Conservation (phyloP, 2,329 filamentous ascomycete species). For the Pseudocercospora eumusae region DNA sequence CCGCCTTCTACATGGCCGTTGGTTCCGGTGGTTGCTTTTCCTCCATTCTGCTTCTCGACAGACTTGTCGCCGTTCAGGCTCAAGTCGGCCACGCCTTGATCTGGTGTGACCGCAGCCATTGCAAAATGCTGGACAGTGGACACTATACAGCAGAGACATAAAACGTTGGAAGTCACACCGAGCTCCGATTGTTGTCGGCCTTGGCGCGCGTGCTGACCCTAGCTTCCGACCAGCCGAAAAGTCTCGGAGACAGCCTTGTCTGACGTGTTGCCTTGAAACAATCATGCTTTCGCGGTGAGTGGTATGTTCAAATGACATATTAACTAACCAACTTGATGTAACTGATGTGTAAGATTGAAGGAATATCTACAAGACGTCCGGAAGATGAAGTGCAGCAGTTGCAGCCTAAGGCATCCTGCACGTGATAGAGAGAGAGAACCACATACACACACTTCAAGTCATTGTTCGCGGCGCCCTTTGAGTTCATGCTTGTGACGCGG, state of each 20-base stretch:
- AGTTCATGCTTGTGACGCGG: conserved; percentile 1
- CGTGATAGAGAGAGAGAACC: too few relatives aligned
- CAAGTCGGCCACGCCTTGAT: conserved; percentile 33
- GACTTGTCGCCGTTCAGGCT: conserved; percentile 29
- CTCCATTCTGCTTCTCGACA: conserved; percentile 29
- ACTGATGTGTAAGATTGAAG: too few relatives aligned
- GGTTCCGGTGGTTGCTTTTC: conserved; percentile 29
- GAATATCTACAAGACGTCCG: too few relatives aligned
- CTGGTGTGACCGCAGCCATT: conserved; percentile 37
- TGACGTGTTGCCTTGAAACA: not conserved
- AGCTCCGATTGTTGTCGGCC: not conserved
- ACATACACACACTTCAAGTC: too few relatives aligned
- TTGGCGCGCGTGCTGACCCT: not conserved
- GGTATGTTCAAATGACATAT: too few relatives aligned
- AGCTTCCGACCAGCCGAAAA: too few relatives aligned
- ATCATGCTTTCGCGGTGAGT: too few relatives aligned
- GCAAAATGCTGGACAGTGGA: not conserved
- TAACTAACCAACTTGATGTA: too few relatives aligned
- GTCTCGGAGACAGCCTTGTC: not conserved
- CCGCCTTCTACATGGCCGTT: conserved; percentile 38
- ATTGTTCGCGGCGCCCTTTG: not conserved
- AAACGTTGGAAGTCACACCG: not conserved
- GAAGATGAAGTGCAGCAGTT: too few relatives aligned
- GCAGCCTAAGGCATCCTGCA: too few relatives aligned
- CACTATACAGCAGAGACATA: not conserved